Evolutionary conservation across 768 basidiomycete species (phyloP), one percentile per base, ranked within the genome.

Genomic region (Udeniomyces megalosporus): DNA sequence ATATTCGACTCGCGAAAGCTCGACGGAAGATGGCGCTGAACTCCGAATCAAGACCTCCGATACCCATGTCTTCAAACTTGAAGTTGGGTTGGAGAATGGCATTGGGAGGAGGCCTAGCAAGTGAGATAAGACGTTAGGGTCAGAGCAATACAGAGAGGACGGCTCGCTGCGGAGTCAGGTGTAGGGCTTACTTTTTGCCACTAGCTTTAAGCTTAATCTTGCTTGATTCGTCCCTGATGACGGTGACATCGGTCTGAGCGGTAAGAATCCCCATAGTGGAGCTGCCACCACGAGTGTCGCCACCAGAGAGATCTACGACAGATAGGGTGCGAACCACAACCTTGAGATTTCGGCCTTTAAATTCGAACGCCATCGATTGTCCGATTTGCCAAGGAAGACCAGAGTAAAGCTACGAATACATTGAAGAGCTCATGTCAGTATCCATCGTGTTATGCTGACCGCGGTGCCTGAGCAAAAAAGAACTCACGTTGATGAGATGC

Each of bases 41-140:
- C 71, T 99, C 95, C 8, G 82, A 78, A 72, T 99, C 95, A 35
- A 99, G 78, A 70, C 95, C 95, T 70, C 95, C 95, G 69, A 99
- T 97, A 20, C 95, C 95, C 93, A 99, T 97, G 73, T 99, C 95
- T 70, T 93, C 88, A 66, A 99, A 99, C 74, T 95, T 97, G 81
- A 99, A 99, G 75, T 96, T 96, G 1, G 95, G 90, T 0, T 90
- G 84, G 11, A 99, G 80, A 68, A 99, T 93, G 0, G 95, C 90
- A 71, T 96, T 97, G 7, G 91, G 82, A 5, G 90, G 84, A 0
- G 88, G 82, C 68, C 89, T 92, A 63, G 20, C n/a, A n/a, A n/a
- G n/a, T n/a, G 52, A 3, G 52, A 26, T 6, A 64, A 38, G 22
- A 49, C n/a, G n/a, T n/a, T n/a, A 28, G 32, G 11, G 17, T 38